These are phyloP conservation scores for Ustilago crameri DNA, from an alignment of 1,284 basidiomycete genomes.

Conservation along the genomic window DNA sequence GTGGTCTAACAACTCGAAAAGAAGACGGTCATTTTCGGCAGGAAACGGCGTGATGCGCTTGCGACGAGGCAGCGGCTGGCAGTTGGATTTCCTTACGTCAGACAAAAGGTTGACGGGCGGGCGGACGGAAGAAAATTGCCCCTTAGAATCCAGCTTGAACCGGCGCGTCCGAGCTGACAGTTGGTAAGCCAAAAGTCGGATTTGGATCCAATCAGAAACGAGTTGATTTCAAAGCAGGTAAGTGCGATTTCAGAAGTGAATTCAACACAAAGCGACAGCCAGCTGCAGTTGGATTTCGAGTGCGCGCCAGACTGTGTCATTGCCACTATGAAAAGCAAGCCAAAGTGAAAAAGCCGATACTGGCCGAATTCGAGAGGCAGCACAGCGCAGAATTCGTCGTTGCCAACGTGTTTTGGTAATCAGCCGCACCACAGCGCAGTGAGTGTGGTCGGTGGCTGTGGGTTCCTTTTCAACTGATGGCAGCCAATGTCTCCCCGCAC, in stretches of 20 bases:
- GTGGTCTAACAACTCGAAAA: conserved; percentile 6
- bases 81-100: conserved; percentile 24
- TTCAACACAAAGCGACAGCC: not conserved
- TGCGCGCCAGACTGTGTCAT: no score
- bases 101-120: conserved; percentile 3
- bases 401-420: conserved; percentile 40
- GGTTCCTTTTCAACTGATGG: not conserved
- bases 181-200: not conserved
- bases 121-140: conserved; percentile 12
- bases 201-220: not conserved
- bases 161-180: not conserved
- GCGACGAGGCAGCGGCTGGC: conserved; percentile 12
- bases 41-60: conserved; percentile 11
- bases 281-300: no score
- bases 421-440: conserved; percentile 11
- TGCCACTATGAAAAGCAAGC: not conserved
- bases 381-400: conserved; percentile 2
- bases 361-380: conserved; percentile 15
- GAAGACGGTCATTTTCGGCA: conserved; percentile 3
- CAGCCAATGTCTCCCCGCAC: conserved; percentile 4
- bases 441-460: no score
- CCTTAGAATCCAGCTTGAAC: not conserved
- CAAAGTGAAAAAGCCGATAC: conserved; percentile 26
- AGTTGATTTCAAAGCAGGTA: conserved; percentile 8
- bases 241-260: no score